Base-by-base conservation (phyloP, 2,329 filamentous ascomycete species). In the Dichotomopilus funicola region DNA sequence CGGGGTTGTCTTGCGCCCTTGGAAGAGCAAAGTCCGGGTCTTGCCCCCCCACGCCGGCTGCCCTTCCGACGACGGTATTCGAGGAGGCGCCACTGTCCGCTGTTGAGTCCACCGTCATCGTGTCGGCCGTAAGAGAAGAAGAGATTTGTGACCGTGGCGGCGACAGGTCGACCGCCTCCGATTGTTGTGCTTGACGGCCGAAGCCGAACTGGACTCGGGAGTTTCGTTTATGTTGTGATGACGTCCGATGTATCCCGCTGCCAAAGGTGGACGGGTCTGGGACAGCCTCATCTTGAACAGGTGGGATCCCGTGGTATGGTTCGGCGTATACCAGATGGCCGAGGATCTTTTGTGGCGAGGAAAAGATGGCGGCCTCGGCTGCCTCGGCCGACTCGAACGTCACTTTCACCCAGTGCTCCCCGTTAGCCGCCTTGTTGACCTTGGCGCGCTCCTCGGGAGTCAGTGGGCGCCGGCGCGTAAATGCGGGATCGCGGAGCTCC, bases 391-490 rank as follows among this genome's bases (percentile, higher is more conserved):
- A 88, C 71, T 90, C 88, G 65, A 90, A 91, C 0, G 88, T 91
- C 54, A 91, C 77, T 70, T 91, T 91, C 64, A 96, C 90, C 92
- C 92, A 97, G 75, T 96, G 89, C 63, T 88, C 81, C 44, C 92
- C 92, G 49, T 90, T 88, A 46, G 86, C 87, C 59, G 89, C 91
- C 59, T 80, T 82, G 71, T 91, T 90, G 66, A 92, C 89, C 69
- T 91, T 87, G 52, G 80, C 77, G 54, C 91, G 83, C 64, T 95
- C 89, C 40, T 87, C 85, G 13, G 80, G 73, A 1, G 86, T 87
- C 51, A 96, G 73, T 8, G 81, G 80, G 42, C 77, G 75, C 51
- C 81, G 79, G 56, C 84, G 82, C 48, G 86, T 84, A 7, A 87
- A 81, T 8, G 87, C 84, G 50, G 87, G 82, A 64, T 90, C 86